Evolutionary conservation across 495 filamentous ascomycete species (phyloP), one percentile per base, ranked within the genome.

Genomic region (Amniculicola lignicola): DNA sequence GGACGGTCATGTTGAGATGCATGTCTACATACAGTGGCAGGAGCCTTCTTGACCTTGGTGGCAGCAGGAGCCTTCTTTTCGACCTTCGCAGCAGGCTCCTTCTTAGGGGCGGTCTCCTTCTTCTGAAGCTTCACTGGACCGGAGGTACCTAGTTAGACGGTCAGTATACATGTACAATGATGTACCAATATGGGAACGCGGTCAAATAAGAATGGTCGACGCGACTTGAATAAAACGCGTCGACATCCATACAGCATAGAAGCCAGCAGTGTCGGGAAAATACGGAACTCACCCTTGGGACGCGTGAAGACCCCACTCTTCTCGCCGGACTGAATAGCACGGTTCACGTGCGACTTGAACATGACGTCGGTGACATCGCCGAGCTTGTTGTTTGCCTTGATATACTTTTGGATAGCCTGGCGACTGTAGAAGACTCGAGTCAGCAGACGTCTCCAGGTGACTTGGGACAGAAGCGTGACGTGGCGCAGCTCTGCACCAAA

Each of bases 401-500:
- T 88, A 77, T 97, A 99, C 74, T 99, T 96, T 87, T 96, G 96
- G 70, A 99, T 83, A 23, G 88, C 87, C 72, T 91, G 86, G 63
- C 93, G 94, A 75, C 93, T 98, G 69, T 65, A 45, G 22, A 37
- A 42, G 36, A 46, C 68, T 74, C 65, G 75, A 21, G 79, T 71
- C 37, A 66, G 63, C 62, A 62, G 37, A 50, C 35, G 58, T 57
- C 54, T 48, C 48, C 31, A 47, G 57, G 58, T 38, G 53, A 50
- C 4, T 54, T 25, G 61, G 51, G 43, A 51, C 18, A 38, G 27
- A 11, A 43, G 36, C 38, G 54, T 54, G 68, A 62, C 62, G 57
- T 53, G 39, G 60, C 41, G 51, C 43, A 43, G 43, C n/a, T 24
- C 19, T 44, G 47, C 44, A 43, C 40, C 40, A 55, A 25, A 14